Evolutionary conservation across 768 basidiomycete species (phyloP).

Genomic region (Hydnomerulius pinastri): DNA sequence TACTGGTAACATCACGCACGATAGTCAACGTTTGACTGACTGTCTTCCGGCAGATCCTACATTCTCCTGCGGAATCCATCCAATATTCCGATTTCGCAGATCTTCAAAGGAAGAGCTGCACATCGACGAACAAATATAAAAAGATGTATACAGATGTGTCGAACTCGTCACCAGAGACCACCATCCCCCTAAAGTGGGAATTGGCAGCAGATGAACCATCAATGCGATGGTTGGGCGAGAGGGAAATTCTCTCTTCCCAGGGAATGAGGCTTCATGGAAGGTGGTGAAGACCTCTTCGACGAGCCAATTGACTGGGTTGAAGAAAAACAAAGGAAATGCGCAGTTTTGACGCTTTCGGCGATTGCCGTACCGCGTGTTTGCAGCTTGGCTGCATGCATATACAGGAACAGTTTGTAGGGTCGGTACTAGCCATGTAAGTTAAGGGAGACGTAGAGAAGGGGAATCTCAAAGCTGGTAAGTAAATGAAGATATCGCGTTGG

Average conservation of each 20-base stretch:
- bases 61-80: too few species aligned
- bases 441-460: too few species aligned
- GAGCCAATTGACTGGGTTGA: conserved; percentile 33
- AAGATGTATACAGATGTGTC: conserved; percentile 2
- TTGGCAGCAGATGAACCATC: neutral
- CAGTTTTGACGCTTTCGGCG: neutral
- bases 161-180: conserved; percentile 6
- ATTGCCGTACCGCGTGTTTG: neutral
- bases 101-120: neutral
- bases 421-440: too few species aligned
- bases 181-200: neutral
- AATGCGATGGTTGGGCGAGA: conserved; percentile 5
- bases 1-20: too few species aligned
- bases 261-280: conserved; percentile 35
- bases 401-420: too few species aligned
- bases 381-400: too few species aligned
- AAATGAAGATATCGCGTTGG: neutral
- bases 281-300: conserved; percentile 11
- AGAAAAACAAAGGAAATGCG: neutral
- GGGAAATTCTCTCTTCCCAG: conserved; percentile 28
- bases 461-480: too few species aligned
- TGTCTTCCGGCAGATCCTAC: too few species aligned
- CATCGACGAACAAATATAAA: neutral
- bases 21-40: too few species aligned
- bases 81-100: too few species aligned